phyloP scores from a whole-genome alignment of 2,329 filamentous ascomycete species.

The Talaromyces atroroseus region DNA sequence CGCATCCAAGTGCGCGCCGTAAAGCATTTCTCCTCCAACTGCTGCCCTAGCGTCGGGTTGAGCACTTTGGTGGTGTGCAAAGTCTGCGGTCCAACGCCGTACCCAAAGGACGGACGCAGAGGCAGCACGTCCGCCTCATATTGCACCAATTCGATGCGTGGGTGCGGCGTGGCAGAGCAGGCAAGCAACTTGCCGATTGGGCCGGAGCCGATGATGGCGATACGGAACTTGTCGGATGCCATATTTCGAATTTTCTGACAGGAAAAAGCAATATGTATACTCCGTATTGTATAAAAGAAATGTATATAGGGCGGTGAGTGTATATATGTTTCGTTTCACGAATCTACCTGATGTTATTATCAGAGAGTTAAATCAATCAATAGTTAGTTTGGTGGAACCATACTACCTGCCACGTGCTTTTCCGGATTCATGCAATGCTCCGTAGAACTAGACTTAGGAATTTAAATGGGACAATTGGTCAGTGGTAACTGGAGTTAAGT shows the following conservation, averaged over 20 bases:
- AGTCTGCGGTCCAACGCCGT: slow-evolving; percentile 8
- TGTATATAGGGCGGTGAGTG: neutral
- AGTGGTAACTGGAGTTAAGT: no score
- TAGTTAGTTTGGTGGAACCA: no score
- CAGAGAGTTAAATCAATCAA: no score
- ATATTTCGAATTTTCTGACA: neutral
- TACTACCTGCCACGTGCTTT: no score
- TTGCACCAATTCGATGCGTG: slow-evolving; percentile 6
- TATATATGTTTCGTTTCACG: neutral
- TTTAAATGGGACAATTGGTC: no score
- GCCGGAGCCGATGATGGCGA: slow-evolving; percentile 5
- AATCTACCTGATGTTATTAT: no score
- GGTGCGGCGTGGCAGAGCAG: slow-evolving; percentile 4
- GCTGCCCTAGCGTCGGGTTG: neutral
- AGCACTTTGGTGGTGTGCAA: slow-evolving; percentile 1
- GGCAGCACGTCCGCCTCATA: slow-evolving; percentile 6
- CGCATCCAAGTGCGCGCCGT: slow-evolving; percentile 5
- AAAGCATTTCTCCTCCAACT: slow-evolving; percentile 1
- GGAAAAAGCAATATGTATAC: neutral
- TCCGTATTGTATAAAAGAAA: no score
- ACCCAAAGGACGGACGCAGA: slow-evolving; percentile 9
- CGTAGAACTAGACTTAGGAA: no score
- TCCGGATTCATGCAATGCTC: no score
- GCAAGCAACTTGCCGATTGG: slow-evolving; percentile 9
- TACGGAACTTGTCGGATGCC: slow-evolving; percentile 5